Percentiles rank a stretch among this genome's conserved stretches.
phyloP scores from a whole-genome alignment of 2,329 filamentous ascomycete genomes.

The Bertia moriformis region DNA sequence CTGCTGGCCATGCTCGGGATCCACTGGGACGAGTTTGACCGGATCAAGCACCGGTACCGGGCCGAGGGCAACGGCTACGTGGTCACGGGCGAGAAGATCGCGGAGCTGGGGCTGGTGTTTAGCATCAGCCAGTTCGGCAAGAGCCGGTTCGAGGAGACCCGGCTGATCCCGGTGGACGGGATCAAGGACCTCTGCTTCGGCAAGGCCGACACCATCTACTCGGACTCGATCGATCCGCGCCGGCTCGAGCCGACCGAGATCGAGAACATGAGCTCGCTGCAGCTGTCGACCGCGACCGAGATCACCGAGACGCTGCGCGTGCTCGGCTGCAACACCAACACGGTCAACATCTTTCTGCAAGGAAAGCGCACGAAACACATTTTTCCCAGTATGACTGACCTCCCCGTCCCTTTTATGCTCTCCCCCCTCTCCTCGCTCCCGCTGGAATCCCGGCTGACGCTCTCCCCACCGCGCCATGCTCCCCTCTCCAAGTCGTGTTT shows the following conservation, averaged over 20 bases:
- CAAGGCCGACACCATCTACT: slow-evolving; percentile 37
- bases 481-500: slow-evolving; percentile 29
- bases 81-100: slow-evolving; percentile 26
- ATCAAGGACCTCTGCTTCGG: slow-evolving; percentile 42
- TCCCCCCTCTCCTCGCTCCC: neutral
- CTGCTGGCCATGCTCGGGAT: slow-evolving; percentile 37
- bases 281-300: slow-evolving; percentile 31
- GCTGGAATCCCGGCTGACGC: neutral
- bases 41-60: slow-evolving; percentile 31
- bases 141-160: slow-evolving; percentile 29
- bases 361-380: slow-evolving; percentile 27
- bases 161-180: slow-evolving; percentile 35
- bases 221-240: slow-evolving; percentile 19
- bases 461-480: neutral
- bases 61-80: slow-evolving; percentile 40
- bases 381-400: slow-evolving; percentile 26
- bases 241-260: slow-evolving; percentile 24
- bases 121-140: slow-evolving; percentile 33
- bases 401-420: neutral
- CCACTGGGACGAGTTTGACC: slow-evolving; percentile 44
- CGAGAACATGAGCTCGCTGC: slow-evolving; percentile 19
- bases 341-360: slow-evolving; percentile 26
- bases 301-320: slow-evolving; percentile 34
- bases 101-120: slow-evolving; percentile 38
- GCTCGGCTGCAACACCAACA: slow-evolving; percentile 37